A percentile compares a stretch with the other conserved stretches of the same genome.
These are phyloP conservation scores for Pichia terricola DNA, from an alignment of 1,139 yeast species.

Conservation along the genomic window DNA sequence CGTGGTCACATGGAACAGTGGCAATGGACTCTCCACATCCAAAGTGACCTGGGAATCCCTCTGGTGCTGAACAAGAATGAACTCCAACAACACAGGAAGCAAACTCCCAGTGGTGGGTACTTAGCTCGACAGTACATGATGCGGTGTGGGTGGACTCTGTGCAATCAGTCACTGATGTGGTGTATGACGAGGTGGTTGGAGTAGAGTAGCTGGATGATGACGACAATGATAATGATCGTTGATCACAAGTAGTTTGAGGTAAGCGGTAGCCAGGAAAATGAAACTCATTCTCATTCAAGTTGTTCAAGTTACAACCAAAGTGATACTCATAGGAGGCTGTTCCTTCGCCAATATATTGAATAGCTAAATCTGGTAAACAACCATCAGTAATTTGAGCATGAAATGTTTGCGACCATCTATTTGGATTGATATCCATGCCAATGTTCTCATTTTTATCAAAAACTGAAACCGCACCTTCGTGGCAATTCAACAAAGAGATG, in stretches of 20 bases:
- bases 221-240: background rate
- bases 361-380: background rate
- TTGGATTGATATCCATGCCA: background rate
- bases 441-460: background rate
- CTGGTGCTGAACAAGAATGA: too few relatives aligned
- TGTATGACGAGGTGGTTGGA: background rate
- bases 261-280: background rate
- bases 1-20: too few relatives aligned
- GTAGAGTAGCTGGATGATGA: background rate
- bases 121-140: background rate
- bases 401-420: background rate
- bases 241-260: background rate
- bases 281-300: background rate
- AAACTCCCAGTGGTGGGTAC: too few relatives aligned
- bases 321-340: background rate
- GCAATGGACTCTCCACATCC: too few relatives aligned
- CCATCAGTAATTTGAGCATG: background rate
- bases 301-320: background rate
- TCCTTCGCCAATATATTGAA: background rate
- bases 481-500: too few relatives aligned
- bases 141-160: too few relatives aligned
- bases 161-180: too few relatives aligned
- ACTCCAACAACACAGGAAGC: too few relatives aligned
- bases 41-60: too few relatives aligned
- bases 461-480: background rate